A percentile compares a stretch with the other conserved stretches of the same genome.
These are phyloP conservation scores for Pichia heedii DNA, from an alignment of 805 yeast species.

Conservation along the genomic window DNA sequence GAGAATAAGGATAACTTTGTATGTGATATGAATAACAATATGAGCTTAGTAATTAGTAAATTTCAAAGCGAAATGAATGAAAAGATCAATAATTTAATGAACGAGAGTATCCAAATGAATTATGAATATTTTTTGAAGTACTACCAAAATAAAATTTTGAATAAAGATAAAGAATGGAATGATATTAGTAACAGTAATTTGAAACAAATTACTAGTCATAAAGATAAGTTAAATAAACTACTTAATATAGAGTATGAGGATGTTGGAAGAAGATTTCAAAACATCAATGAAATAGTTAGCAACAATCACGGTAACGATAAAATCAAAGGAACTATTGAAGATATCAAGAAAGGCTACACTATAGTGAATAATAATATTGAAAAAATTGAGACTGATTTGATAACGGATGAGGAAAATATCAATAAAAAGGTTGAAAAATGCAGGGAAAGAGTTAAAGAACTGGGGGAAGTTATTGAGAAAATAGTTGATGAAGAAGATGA, in stretches of 20 bases:
- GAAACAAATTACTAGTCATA: not conserved
- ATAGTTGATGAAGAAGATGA: not conserved
- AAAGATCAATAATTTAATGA: not conserved
- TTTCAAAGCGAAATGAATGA: slow-evolving; percentile 2
- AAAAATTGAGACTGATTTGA: not conserved
- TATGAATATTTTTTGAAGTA: not conserved
- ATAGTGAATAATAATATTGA: not conserved
- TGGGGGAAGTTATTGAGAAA: not conserved
- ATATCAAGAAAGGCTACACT: no score
- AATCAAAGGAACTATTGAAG: not conserved
- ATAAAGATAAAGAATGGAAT: not conserved
- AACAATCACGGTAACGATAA: no score
- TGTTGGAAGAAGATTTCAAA: not conserved
- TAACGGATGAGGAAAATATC: not conserved
- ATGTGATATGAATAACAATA: not conserved
- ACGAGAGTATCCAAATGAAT: not conserved
- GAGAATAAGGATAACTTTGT: not conserved
- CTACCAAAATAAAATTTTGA: not conserved
- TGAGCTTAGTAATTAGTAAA: not conserved
- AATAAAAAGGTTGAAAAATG: not conserved
- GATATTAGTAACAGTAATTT: not conserved
- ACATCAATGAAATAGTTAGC: not conserved
- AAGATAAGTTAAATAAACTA: not conserved
- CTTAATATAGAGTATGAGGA: not conserved
- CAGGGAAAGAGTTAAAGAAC: not conserved